Base-by-base conservation (phyloP, 768 basidiomycete species). In the Boletus reticuloceps region DNA sequence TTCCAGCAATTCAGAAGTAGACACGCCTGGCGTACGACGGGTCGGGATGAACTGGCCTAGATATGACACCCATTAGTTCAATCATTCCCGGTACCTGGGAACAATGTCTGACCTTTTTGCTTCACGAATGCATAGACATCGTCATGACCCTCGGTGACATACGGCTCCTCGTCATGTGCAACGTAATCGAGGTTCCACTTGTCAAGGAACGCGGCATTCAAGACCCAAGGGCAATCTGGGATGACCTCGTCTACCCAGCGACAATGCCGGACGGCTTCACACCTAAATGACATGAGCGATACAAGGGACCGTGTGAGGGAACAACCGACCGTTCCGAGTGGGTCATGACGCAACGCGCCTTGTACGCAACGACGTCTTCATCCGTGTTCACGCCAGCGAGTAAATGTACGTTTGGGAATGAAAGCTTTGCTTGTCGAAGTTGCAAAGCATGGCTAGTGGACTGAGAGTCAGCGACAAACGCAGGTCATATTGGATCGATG, bases 221-320 rank as follows among this genome's bases (percentile, higher is more conserved):
- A 78, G 39, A 92, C 76, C 97, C 96, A 98, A 3, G 97, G 97
- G 4, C 89, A 90, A 38, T 92, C 89, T 6, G 91, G 82, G 22
- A 97, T 77, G 45, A 99, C 87, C 72, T 98, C 89, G 68, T 97
- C 94, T 1, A 94, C 94, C 96, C 96, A 99, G 53, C 92, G 83
- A 69, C 95, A 95, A 69, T 98, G 93, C n/a, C 91, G 79, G n/a
- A 87, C 89, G 6, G 89, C 83, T 73, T 98, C 97, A 62, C 94
- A 79, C 55, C 88, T 89, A 48, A 50, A 37, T n/a, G 27, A 46
- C 19, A 37, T 53, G n/a, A 56, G 49, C 22, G n/a, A 55, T 14
- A n/a, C n/a, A 32, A 36, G 8, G 4, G 22, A 31, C 20, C 8
- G 51, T 53, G 37, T 12, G 8, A 4, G 6, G 36, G 12, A 13